Conservation (phyloP, 495 filamentous ascomycete species). For the Pyronema omphalodes region DNA sequence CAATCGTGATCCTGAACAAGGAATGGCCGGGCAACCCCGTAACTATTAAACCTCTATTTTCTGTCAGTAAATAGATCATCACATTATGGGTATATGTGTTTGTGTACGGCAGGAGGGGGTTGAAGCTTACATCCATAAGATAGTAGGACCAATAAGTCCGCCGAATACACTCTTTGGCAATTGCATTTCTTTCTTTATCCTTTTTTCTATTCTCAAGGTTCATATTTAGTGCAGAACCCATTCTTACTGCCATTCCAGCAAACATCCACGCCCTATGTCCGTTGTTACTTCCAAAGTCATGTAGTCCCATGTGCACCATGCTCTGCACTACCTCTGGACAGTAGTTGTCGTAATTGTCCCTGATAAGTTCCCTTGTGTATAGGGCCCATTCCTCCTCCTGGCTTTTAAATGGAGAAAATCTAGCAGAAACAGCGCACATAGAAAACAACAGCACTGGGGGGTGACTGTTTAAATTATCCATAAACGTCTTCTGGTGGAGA, state of each 20-base stretch:
- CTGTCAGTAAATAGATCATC: constrained; percentile 1
- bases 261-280: constrained; percentile 25
- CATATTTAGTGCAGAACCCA: constrained; percentile 22
- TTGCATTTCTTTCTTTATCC: constrained; percentile 7
- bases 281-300: constrained; percentile 23
- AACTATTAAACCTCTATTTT: constrained; percentile 21
- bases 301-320: constrained; percentile 24
- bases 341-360: constrained; percentile 21
- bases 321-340: constrained; percentile 21
- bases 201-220: constrained; percentile 23
- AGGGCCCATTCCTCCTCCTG: too few species aligned
- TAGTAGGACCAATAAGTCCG: constrained; percentile 25
- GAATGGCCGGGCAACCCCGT: constrained; percentile 23
- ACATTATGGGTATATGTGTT: too few species aligned
- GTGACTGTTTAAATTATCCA: constrained; percentile 12
- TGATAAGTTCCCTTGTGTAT: constrained; percentile 17
- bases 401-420: constrained; percentile 19
- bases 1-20: constrained; percentile 24
- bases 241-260: constrained; percentile 24
- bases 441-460: constrained; percentile 19
- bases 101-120: not conserved
- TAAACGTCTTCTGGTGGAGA: constrained; percentile 17
- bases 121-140: constrained; percentile 23
- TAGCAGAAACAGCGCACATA: constrained; percentile 21
- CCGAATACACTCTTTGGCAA: constrained; percentile 16